These are phyloP conservation scores for Hamamelis virginiana DNA, from an alignment of 164 flowering plant genomes.

Conservation along the genomic window DNA sequence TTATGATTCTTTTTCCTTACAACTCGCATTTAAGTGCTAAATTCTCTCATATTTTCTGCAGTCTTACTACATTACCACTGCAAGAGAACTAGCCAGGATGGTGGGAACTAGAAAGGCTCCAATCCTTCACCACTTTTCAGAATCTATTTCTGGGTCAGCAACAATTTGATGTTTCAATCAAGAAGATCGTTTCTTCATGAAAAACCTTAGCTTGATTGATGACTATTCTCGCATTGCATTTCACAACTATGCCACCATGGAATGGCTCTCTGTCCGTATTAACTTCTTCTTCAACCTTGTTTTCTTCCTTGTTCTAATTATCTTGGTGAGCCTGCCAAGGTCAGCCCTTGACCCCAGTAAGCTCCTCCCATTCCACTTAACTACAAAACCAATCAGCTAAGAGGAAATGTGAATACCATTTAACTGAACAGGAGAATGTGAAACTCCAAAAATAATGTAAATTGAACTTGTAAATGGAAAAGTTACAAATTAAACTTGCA, in stretches of 20 bases:
- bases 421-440: not conserved
- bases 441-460: not conserved
- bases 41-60: slow-evolving; percentile 22
- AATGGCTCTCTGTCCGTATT: slow-evolving; percentile 76
- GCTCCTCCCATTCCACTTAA: slow-evolving; percentile 19
- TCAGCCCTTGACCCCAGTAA: slow-evolving; percentile 78
- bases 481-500: no score
- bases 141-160: slow-evolving; percentile 64
- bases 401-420: no score
- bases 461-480: not conserved
- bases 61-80: slow-evolving; percentile 78
- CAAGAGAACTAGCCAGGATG: slow-evolving; percentile 87
- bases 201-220: slow-evolving; percentile 45
- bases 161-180: slow-evolving; percentile 72
- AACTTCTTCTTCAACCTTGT: slow-evolving; percentile 77
- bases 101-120: slow-evolving; percentile 68
- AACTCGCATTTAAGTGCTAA: not conserved
- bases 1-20: not conserved
- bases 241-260: slow-evolving; percentile 73
- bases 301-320: slow-evolving; percentile 69
- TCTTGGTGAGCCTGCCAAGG: slow-evolving; percentile 70
- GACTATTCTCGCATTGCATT: slow-evolving; percentile 69
- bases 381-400: not conserved
- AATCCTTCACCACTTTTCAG: slow-evolving; percentile 76
- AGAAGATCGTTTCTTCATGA: slow-evolving; percentile 53